These are phyloP conservation scores for Acidiella bohemica DNA, from an alignment of 495 filamentous ascomycete genomes.

Conservation along the genomic window DNA sequence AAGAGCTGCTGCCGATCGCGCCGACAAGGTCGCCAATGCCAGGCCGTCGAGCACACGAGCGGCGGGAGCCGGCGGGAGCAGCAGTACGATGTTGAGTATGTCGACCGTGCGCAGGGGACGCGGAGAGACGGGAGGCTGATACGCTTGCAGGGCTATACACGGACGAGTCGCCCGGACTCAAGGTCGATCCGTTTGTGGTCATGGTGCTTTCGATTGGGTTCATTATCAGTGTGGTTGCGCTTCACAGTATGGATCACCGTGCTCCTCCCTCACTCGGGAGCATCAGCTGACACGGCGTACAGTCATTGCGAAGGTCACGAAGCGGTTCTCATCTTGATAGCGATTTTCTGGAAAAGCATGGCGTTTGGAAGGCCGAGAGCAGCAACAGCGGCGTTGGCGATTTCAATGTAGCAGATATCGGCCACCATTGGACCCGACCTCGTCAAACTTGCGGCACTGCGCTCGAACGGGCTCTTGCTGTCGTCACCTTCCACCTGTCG, in stretches of 20 bases:
- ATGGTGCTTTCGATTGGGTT: constrained; percentile 89
- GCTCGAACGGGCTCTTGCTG: no score
- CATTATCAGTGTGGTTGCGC: constrained; percentile 93
- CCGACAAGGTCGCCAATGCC: constrained; percentile 83
- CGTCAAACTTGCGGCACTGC: no score
- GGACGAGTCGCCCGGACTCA: constrained; percentile 88
- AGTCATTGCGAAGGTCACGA: constrained; percentile 96
- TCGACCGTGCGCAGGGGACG: constrained; percentile 11
- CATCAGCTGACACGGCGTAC: constrained; percentile 14
- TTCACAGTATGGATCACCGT: constrained; percentile 60
- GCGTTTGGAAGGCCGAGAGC: background rate
- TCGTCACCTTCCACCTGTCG: no score
- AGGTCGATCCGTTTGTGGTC: constrained; percentile 95
- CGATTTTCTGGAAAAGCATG: background rate
- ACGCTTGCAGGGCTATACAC: constrained; percentile 67
- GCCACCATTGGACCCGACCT: no score
- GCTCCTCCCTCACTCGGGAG: background rate
- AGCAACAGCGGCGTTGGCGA: background rate
- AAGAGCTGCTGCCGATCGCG: constrained; percentile 86
- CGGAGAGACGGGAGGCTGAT: constrained; percentile 16
- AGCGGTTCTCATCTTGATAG: constrained; percentile 67
- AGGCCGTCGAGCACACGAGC: constrained; percentile 80
- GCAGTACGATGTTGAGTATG: constrained; percentile 92
- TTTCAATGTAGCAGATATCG: no score
- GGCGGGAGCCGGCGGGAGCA: constrained; percentile 88